Percentiles rank a stretch among this genome's conserved stretches.
phyloP scores from a whole-genome alignment of 192 early-diverging fungal species.

The Backusella liffmaniae region DNA sequence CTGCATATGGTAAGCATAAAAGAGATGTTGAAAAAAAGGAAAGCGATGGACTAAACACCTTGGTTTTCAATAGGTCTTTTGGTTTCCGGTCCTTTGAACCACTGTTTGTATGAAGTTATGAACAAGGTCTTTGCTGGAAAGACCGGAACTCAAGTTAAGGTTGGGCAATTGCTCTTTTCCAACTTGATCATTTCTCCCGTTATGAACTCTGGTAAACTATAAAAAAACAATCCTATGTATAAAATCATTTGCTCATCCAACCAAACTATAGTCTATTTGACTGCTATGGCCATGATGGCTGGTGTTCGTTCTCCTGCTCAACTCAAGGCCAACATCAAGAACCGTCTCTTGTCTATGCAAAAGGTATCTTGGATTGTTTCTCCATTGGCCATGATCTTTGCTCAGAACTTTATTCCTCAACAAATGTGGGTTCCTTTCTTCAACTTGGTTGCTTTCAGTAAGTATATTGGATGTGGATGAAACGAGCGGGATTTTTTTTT shows the following conservation, averaged over 20 bases:
- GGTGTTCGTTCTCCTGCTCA: slow-evolving; percentile 58
- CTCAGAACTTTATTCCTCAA: slow-evolving; percentile 76
- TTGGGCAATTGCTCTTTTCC: slow-evolving; percentile 71
- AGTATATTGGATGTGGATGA: slow-evolving; percentile 11
- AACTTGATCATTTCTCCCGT: slow-evolving; percentile 85
- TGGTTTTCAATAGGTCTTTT: slow-evolving; percentile 54
- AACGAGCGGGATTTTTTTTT: background rate
- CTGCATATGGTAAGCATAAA: slow-evolving; percentile 61
- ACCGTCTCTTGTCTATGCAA: slow-evolving; percentile 69
- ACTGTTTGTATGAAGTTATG: slow-evolving; percentile 74
- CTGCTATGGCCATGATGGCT: slow-evolving; percentile 80
- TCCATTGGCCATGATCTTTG: slow-evolving; percentile 75
- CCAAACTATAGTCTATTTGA: slow-evolving; percentile 64
- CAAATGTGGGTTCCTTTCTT: slow-evolving; percentile 90
- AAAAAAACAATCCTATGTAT: background rate
- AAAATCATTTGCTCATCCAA: background rate
- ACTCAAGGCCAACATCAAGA: slow-evolving; percentile 54
- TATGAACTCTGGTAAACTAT: slow-evolving; percentile 70
- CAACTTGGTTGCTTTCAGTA: slow-evolving; percentile 76
- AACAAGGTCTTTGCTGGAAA: slow-evolving; percentile 73
- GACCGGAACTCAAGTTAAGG: slow-evolving; percentile 58
- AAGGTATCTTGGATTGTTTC: slow-evolving; percentile 84
- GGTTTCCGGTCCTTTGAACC: slow-evolving; percentile 81
- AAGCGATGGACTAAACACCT: background rate
- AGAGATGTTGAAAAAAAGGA: background rate